phyloP scores from a whole-genome alignment of 257 asterid species.

The Nicotiana noctiflora region DNA sequence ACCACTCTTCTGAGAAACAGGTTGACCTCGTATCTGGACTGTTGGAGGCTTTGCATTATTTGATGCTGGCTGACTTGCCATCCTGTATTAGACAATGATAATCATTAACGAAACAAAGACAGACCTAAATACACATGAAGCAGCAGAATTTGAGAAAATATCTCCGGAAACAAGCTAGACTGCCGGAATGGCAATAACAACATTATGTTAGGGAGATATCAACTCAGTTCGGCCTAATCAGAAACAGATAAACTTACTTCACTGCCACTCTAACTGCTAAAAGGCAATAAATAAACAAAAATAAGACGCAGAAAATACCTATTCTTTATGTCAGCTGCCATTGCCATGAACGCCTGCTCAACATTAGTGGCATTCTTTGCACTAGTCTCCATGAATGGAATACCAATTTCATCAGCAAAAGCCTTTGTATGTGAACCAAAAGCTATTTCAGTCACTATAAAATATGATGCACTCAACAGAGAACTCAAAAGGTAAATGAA shows the following conservation, averaged over 20 bases:
- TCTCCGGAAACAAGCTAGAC: no score
- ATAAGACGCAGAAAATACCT: constrained; percentile 26
- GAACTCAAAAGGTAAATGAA: not conserved
- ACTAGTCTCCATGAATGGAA: constrained; percentile 70
- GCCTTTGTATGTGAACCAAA: constrained; percentile 29
- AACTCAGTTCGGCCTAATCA: not conserved
- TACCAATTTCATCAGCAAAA: constrained; percentile 72
- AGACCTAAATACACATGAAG: not conserved
- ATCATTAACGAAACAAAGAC: not conserved
- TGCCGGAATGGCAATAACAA: not conserved
- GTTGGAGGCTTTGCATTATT: constrained; percentile 52
- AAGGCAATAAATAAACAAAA: not conserved
- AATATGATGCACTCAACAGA: not conserved
- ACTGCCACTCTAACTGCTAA: not conserved
- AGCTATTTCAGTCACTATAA: not conserved
- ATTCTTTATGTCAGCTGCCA: constrained; percentile 59
- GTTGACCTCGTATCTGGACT: constrained; percentile 66
- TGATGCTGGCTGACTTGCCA: constrained; percentile 60
- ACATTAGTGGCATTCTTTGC: constrained; percentile 56
- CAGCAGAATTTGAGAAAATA: not conserved
- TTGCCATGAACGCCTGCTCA: constrained; percentile 81
- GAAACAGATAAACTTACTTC: not conserved
- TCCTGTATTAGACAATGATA: constrained; percentile 27
- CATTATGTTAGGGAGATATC: not conserved
- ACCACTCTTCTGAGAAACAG: constrained; percentile 61